Percentiles rank a stretch among this genome's conserved stretches.
Evolutionary conservation across 2,329 filamentous ascomycete genomes (phyloP).

Genomic region (Verticillium dahliae): DNA sequence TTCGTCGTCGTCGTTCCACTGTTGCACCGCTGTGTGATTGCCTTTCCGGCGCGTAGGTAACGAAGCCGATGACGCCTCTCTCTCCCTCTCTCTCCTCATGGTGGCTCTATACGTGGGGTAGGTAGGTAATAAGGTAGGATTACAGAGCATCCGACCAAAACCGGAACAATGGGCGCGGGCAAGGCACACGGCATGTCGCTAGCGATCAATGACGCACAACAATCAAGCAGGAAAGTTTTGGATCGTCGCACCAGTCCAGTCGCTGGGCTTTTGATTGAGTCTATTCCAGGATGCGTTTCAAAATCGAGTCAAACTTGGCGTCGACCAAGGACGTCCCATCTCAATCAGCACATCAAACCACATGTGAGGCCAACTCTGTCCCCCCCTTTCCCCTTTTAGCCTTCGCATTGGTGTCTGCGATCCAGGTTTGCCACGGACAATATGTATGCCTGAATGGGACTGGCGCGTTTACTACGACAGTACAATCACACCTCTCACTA

Average conservation of each 20-base stretch:
- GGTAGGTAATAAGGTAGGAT: too few relatives aligned
- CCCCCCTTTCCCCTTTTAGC: background rate
- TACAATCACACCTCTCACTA: too few relatives aligned
- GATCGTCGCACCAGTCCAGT: background rate
- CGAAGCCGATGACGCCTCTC: background rate
- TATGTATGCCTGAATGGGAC: too few relatives aligned
- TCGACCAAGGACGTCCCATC: background rate
- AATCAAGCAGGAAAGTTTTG: background rate
- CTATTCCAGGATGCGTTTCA: background rate
- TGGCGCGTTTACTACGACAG: too few relatives aligned
- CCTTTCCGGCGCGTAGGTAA: background rate
- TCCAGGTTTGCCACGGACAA: too few relatives aligned
- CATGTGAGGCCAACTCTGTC: background rate
- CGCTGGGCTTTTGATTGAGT: background rate
- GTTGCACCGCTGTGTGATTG: background rate
- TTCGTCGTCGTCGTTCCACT: background rate
- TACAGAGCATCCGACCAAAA: too few relatives aligned
- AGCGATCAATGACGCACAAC: background rate
- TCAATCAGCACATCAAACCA: background rate
- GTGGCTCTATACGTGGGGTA: too few relatives aligned
- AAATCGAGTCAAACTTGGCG: background rate
- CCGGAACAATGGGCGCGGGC: too few relatives aligned
- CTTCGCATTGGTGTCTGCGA: too few relatives aligned
- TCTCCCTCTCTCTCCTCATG: too few relatives aligned
- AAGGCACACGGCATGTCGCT: too few relatives aligned